Percentiles rank a stretch among this genome's conserved stretches.
phyloP scores from a whole-genome alignment of 345 rosid genomes.

The Carallia pectinifolia region DNA sequence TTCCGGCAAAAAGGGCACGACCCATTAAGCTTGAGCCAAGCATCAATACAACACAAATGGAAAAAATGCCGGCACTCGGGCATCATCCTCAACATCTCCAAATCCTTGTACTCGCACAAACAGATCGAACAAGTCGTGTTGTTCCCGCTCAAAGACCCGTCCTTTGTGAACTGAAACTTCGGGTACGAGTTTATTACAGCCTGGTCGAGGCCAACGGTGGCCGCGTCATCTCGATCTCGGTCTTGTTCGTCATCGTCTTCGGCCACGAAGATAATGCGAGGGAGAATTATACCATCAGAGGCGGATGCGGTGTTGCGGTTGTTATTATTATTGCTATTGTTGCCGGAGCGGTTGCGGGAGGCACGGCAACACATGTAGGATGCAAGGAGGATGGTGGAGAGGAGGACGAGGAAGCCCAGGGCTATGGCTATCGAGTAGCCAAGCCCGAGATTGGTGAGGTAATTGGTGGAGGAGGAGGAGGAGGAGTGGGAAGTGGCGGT shows the following conservation, averaged over 20 bases:
- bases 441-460: conserved; percentile 70
- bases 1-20: conserved; percentile 97
- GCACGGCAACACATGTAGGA: conserved; percentile 87
- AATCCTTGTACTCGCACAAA: conserved; percentile 80
- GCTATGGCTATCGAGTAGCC: conserved; percentile 95
- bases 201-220: conserved; percentile 66
- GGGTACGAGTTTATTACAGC: conserved; percentile 90
- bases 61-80: conserved; percentile 90
- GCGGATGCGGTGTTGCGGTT: conserved; percentile 4
- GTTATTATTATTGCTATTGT: background rate
- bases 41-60: conserved; percentile 74
- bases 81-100: conserved; percentile 98
- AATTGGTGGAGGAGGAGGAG: conserved; percentile 36
- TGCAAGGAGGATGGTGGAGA: conserved; percentile 76
- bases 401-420: conserved; percentile 81
- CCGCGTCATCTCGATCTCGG: conserved; percentile 23
- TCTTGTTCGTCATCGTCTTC: conserved; percentile 63
- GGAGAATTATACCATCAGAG: conserved; percentile 67
- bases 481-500: background rate
- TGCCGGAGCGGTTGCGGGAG: conserved; percentile 41
- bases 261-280: conserved; percentile 76
- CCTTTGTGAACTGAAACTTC: conserved; percentile 57
- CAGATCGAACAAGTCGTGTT: conserved; percentile 76
- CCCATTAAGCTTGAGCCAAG: conserved; percentile 93
- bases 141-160: conserved; percentile 18